These are phyloP conservation scores for Leishmania tropica DNA, from an alignment of 208 protist species.

Conservation along the genomic window DNA sequence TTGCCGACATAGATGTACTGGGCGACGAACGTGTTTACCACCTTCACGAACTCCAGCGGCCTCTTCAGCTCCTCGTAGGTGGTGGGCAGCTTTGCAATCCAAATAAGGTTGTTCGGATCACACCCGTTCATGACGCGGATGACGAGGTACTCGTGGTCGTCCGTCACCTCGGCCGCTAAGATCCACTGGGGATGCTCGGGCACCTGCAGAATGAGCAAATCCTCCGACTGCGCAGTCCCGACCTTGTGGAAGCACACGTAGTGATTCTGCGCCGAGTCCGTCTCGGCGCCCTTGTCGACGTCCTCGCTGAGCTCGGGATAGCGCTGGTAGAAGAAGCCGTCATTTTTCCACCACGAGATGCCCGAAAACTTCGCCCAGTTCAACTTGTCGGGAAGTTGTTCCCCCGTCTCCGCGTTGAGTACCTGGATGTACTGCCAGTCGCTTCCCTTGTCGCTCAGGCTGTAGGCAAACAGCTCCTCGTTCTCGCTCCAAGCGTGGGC, in stretches of 20 bases:
- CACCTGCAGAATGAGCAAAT: slow-evolving; percentile 71
- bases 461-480: slow-evolving; percentile 87
- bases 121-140: slow-evolving; percentile 70
- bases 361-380: slow-evolving; percentile 92
- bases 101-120: slow-evolving; percentile 86
- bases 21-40: slow-evolving; percentile 87
- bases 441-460: slow-evolving; percentile 85
- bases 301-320: slow-evolving; percentile 69
- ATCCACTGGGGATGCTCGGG: slow-evolving; percentile 82
- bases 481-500: slow-evolving; percentile 66
- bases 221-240: slow-evolving; percentile 76
- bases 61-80: slow-evolving; percentile 35
- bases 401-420: slow-evolving; percentile 44
- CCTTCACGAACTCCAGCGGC: slow-evolving; percentile 63
- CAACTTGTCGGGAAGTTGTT: slow-evolving; percentile 74
- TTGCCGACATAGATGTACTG: slow-evolving; percentile 92
- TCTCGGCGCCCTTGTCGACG: slow-evolving; percentile 88
- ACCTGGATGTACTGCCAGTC: slow-evolving; percentile 92
- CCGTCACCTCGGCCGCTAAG: slow-evolving; percentile 65
- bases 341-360: slow-evolving; percentile 82
- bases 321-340: slow-evolving; percentile 94
- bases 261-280: slow-evolving; percentile 72
- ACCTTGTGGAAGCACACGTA: slow-evolving; percentile 92
- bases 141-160: slow-evolving; percentile 84
- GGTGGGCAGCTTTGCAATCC: slow-evolving; percentile 65